Conservation (phyloP, 331 rosid species). For the Telfairia occidentalis region DNA sequence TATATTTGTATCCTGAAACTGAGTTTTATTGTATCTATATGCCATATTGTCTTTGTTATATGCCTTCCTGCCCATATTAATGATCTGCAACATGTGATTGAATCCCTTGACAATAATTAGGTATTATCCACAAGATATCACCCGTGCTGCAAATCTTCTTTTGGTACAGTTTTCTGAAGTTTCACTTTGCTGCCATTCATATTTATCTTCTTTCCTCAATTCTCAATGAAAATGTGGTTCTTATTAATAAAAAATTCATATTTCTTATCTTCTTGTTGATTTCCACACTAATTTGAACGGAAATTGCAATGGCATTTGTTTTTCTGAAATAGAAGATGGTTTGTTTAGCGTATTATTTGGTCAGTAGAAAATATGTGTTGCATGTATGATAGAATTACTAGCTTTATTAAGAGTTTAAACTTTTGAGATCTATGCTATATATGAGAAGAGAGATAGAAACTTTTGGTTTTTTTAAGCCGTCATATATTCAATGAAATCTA, state of each 20-base stretch:
- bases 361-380: not conserved
- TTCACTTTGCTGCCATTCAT: not conserved
- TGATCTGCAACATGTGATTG: not conserved
- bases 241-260: no score
- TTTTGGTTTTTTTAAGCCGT: not conserved
- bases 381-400: not conserved
- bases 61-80: not conserved
- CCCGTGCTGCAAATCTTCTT: slow-evolving; percentile 85
- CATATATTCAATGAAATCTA: not conserved
- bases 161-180: slow-evolving; percentile 40
- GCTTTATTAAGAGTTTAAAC: not conserved
- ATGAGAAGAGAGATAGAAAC: not conserved
- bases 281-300: not conserved
- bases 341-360: not conserved
- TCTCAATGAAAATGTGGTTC: no score
- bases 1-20: slow-evolving; percentile 68
- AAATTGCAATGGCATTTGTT: not conserved
- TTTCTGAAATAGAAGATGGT: not conserved
- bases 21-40: slow-evolving; percentile 47
- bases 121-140: slow-evolving; percentile 80
- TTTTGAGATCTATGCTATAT: not conserved
- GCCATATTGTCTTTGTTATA: slow-evolving; percentile 5
- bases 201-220: no score
- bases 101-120: slow-evolving; percentile 63
- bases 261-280: slow-evolving; percentile 11